Evolutionary conservation across 257 asterid genomes (phyloP), one percentile per base, ranked within the genome.

Genomic region (Euphrasia confusa): DNA sequence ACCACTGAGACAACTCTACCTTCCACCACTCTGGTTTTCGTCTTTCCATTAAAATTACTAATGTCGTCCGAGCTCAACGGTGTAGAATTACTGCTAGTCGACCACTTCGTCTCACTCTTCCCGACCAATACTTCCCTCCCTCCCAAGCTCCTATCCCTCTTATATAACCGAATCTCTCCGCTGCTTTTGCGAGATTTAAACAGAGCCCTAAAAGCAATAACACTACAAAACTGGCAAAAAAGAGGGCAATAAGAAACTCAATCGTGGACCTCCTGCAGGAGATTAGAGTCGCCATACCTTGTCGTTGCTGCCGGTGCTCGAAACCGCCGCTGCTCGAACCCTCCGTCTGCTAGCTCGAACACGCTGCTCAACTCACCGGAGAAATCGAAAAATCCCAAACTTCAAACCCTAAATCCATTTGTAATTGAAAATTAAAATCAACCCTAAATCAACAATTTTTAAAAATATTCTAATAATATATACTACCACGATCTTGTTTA

Each of bases 101-200:
- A 42, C 70, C 40, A 58, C 63, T 57, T 45, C 7, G 48, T 49
- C 64, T 78, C 84, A 54, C 66, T 75, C 75, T 60, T 84, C 64
- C 93, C 97, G 5, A 92, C 97, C 65, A 75, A 76, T 68, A 92
- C 99, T 66, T 78, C 88, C 80, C 70, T 89, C 14, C 99, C 99
- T 37, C 97, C 97, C 75, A 92, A 66, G 78, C 99, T 92, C 71
- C 95, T 81, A 72, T 92, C 99, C 72, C 97, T 84, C 74, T 73
- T 84, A 66, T 88, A 90, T 47, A 89, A 64, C 69, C 83, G 55
- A 9, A 12, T 68, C 60, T 78, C 80, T 45, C 80, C 82, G 12
- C 64, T 74, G 57, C 60, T 62, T 11, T 68, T 65, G 2, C 79
- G 63, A 32, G 71, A 18, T 32, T 66, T 75, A 72, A 86, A 33